Conservation (phyloP, 805 yeast genomes). For the Saturnispora besseyi region DNA sequence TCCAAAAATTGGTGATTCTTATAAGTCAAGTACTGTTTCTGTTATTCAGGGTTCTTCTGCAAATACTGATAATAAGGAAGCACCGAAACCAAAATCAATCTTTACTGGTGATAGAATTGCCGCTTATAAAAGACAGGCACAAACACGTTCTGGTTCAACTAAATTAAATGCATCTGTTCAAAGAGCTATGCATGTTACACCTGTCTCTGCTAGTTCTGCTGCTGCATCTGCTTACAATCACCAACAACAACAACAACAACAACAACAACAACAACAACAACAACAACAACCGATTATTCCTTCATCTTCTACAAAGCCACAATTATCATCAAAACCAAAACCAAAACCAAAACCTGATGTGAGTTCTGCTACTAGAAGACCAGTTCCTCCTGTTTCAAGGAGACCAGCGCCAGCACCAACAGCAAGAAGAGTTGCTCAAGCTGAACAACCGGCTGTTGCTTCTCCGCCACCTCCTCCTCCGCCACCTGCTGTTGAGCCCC, state of each 20-base stretch:
- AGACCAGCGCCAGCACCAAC: slow-evolving; percentile 9
- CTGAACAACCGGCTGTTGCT: neutral
- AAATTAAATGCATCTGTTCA: neutral
- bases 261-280: slow-evolving; percentile 1
- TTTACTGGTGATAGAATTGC: slow-evolving; percentile 21
- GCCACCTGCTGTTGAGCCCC: slow-evolving; percentile 53
- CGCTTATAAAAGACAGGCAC: slow-evolving; percentile 19
- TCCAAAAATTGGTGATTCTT: slow-evolving; percentile 59
- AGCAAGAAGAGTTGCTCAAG: slow-evolving; percentile 2
- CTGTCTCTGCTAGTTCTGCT: slow-evolving; percentile 12
- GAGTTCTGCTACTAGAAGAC: slow-evolving; percentile 16
- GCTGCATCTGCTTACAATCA: slow-evolving; percentile 28
- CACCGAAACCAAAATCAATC: slow-evolving; percentile 52
- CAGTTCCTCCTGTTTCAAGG: slow-evolving; percentile 13
- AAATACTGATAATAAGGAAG: slow-evolving; percentile 56
- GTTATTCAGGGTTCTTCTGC: slow-evolving; percentile 77
- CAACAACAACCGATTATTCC: slow-evolving; percentile 6
- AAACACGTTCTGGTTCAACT: neutral
- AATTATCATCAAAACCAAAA: slow-evolving; percentile 10
- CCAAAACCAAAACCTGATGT: slow-evolving; percentile 18
- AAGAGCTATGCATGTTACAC: neutral
- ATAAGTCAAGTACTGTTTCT: slow-evolving; percentile 81
- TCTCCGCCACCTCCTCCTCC: slow-evolving; percentile 60
- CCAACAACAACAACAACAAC: slow-evolving; percentile 1
- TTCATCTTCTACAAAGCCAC: slow-evolving; percentile 9